Evolutionary conservation across 768 basidiomycete genomes (phyloP).

Genomic region (Leccinum ochraceum): DNA sequence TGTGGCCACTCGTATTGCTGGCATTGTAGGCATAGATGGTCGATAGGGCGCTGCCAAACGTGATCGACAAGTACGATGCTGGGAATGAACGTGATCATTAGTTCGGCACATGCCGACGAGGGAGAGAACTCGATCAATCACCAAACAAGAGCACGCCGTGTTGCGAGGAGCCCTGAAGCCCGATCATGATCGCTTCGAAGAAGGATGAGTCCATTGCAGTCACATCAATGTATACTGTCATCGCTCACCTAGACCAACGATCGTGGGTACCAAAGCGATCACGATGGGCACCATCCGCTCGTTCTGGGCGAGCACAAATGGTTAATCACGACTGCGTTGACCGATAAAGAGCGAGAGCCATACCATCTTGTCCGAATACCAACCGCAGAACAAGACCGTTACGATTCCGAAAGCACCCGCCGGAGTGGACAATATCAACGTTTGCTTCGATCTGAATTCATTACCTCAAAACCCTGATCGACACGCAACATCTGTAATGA

Average conservation of each 20-base stretch:
- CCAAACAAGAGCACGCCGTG: slow-evolving; percentile 61
- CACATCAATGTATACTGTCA: neutral
- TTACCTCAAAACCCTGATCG: neutral
- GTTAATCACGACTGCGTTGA: neutral
- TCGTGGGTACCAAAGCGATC: slow-evolving; percentile 57
- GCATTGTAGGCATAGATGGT: slow-evolving; percentile 66
- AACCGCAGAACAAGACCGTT: slow-evolving; percentile 55
- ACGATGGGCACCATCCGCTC: slow-evolving; percentile 65
- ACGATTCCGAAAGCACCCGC: slow-evolving; percentile 50
- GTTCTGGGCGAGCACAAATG: slow-evolving; percentile 33
- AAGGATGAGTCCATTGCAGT: neutral
- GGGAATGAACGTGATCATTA: neutral
- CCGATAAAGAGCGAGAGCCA: neutral
- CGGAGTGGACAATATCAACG: slow-evolving; percentile 60
- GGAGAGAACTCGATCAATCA: slow-evolving; percentile 19
- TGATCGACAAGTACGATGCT: slow-evolving; percentile 53
- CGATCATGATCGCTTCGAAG: slow-evolving; percentile 49
- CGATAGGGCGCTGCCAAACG: slow-evolving; percentile 60
- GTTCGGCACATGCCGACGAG: neutral
- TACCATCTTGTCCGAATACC: slow-evolving; percentile 67
- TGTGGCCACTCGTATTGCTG: slow-evolving; percentile 62
- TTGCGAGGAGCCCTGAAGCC: slow-evolving; percentile 46
- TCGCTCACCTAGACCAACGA: slow-evolving; percentile 51
- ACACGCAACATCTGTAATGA: slow-evolving; percentile 1
- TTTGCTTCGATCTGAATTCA: slow-evolving; percentile 53